Conservation (phyloP, 371 early-diverging fungal species). For the Lichtheimia corymbifera region DNA sequence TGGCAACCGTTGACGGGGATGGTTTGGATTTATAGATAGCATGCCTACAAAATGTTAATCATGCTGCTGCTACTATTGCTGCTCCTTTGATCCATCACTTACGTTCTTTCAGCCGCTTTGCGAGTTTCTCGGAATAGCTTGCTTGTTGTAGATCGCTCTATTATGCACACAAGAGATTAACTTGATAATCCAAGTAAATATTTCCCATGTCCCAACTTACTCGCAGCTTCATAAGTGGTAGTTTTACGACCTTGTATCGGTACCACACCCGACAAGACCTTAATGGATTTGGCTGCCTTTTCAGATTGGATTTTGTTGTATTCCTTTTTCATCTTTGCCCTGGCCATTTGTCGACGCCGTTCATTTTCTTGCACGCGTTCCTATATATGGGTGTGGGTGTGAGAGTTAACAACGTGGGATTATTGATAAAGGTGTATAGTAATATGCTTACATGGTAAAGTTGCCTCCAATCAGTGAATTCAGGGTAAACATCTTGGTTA, state of each 20-base stretch:
- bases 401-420: neutral
- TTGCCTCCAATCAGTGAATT: slow-evolving; percentile 31
- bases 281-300: slow-evolving; percentile 42
- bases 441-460: slow-evolving; percentile 30
- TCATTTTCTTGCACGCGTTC: slow-evolving; percentile 35
- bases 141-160: slow-evolving; percentile 32
- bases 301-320: slow-evolving; percentile 43
- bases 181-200: too few relatives aligned
- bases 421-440: neutral
- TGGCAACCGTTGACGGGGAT: neutral
- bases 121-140: slow-evolving; percentile 36
- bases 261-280: slow-evolving; percentile 31
- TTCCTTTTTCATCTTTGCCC: slow-evolving; percentile 41
- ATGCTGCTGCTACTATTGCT: neutral
- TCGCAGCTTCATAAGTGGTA: slow-evolving; percentile 23
- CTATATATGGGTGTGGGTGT: slow-evolving; percentile 14
- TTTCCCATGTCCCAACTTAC: slow-evolving; percentile 15
- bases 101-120: slow-evolving; percentile 35
- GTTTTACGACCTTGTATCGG: slow-evolving; percentile 17
- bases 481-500: slow-evolving; percentile 27
- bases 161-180: slow-evolving; percentile 1
- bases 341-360: slow-evolving; percentile 26
- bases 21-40: slow-evolving; percentile 24
- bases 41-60: slow-evolving; percentile 14
- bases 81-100: neutral